A percentile compares a stretch with the other conserved stretches of the same genome.
These are phyloP conservation scores for Trametes maxima DNA, from an alignment of 768 basidiomycete species.

Conservation along the genomic window DNA sequence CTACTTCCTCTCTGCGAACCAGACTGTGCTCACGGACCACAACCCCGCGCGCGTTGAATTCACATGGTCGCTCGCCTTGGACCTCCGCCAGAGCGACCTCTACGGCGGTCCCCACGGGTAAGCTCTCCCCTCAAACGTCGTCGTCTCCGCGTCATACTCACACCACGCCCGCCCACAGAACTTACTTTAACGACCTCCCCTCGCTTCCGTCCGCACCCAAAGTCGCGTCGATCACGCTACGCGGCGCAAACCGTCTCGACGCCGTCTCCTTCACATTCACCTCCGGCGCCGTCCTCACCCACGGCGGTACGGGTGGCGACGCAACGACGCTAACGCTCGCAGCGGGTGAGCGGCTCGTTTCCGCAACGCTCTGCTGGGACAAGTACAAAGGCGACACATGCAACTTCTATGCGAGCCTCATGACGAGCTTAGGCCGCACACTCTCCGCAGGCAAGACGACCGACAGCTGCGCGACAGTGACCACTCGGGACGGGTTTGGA, in stretches of 20 bases:
- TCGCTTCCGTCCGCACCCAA: conserved; percentile 4
- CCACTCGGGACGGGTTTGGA: background rate
- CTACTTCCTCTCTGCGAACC: conserved; percentile 2
- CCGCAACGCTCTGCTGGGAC: conserved; percentile 7
- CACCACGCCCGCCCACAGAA: background rate
- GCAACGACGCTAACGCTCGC: background rate
- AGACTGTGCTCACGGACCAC: conserved; percentile 9
- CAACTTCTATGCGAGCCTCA: conserved; percentile 4
- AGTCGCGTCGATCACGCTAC: background rate
- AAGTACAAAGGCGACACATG: conserved; percentile 6
- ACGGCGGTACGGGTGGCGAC: conserved; percentile 11
- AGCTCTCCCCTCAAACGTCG: background rate
- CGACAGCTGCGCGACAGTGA: background rate
- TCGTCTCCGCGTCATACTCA: too few species aligned
- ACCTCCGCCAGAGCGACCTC: conserved; percentile 9
- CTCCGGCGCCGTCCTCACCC: background rate
- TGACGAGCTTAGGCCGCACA: background rate
- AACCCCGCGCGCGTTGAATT: conserved; percentile 10
- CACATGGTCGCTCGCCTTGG: background rate
- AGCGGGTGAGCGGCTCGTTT: background rate
- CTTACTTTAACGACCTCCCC: conserved; percentile 10
- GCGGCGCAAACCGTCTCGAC: conserved; percentile 11
- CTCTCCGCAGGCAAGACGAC: conserved; percentile 3
- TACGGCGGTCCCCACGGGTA: conserved; percentile 10
- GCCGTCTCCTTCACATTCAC: conserved; percentile 6